Evolutionary conservation across 2,329 filamentous ascomycete species (phyloP), one percentile per base, ranked within the genome.

Genomic region (Pyrenochaeta sp.): DNA sequence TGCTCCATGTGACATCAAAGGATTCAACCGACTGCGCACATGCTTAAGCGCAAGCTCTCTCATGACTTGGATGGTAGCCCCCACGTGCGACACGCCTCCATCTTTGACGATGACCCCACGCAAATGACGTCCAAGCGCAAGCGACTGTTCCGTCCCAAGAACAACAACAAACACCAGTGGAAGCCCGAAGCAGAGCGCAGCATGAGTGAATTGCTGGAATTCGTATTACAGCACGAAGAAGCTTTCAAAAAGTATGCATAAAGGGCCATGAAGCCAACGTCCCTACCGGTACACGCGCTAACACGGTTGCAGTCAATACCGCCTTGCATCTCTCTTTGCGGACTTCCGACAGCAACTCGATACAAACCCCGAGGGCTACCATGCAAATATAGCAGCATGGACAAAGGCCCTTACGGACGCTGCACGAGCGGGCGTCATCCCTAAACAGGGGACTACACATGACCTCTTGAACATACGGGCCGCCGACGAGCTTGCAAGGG

Each of bases 311-410:
- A 75, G 73, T 61, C 92, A 89, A 78, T 85, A 88, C 59, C 90
- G 92, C 44, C 83, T 97, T 11, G 88, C 91, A 11, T 93, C 92
- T 4, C 86, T 97, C 40, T 97, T 96, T 78, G 93, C 92, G 42
- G 92, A 97, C 74, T 96, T 97, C 71, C 82, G 86, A 32, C 77
- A 85, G 4, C 91, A 94, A 63, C 84, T 84, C 66, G 85, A 84
- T 33, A 85, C 90, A 18, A 96, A 97, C 70, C 91, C 92, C 1
- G 91, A 96, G 73, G 92, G 91, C 67, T 97, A 92, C 78, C 79
- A 82, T 17, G 91, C 92, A 37, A 97, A 97, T 73, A 81, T 91
- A 36, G 78, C 83, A 6, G 90, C 91, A 46, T 97, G 92, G 92
- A 86, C 88, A 52, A 84, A 85, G 33, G 92, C 87, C 2, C 82